phyloP scores from a whole-genome alignment of 805 yeast genomes.

The Candida suzukii region DNA sequence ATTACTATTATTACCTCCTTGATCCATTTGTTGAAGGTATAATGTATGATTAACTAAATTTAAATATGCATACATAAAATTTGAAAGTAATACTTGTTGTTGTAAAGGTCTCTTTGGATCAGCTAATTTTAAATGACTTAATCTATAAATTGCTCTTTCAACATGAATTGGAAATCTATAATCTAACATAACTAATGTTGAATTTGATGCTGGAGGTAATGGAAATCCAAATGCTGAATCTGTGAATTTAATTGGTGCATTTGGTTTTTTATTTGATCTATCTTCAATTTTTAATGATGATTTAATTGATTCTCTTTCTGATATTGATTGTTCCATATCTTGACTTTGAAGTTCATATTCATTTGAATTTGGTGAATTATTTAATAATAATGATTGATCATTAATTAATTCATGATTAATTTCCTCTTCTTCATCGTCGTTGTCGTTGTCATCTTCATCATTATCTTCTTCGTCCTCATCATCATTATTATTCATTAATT shows the following conservation, averaged over 20 bases:
- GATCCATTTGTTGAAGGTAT: constrained; percentile 51
- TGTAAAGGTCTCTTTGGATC: constrained; percentile 86
- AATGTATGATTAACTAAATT: constrained; percentile 89
- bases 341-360: neutral
- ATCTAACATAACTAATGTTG: constrained; percentile 75
- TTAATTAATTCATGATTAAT: too few species aligned
- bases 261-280: constrained; percentile 34
- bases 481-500: too few species aligned
- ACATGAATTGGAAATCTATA: constrained; percentile 90
- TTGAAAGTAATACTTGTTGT: constrained; percentile 88
- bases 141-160: constrained; percentile 89
- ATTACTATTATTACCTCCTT: too few species aligned
- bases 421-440: too few species aligned
- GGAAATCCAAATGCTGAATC: constrained; percentile 89
- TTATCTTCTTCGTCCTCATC: too few species aligned
- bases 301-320: constrained; percentile 14
- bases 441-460: too few species aligned
- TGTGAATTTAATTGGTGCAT: constrained; percentile 52
- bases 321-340: neutral
- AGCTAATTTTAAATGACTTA: constrained; percentile 89
- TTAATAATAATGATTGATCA: too few species aligned
- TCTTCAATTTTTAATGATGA: constrained; percentile 20
- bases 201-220: constrained; percentile 68
- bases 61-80: constrained; percentile 96
- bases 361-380: neutral